Evolutionary conservation across 352 stramenopile species (phyloP), one percentile per base, ranked within the genome.

Genomic region (Phytophthora boehmeriae): DNA sequence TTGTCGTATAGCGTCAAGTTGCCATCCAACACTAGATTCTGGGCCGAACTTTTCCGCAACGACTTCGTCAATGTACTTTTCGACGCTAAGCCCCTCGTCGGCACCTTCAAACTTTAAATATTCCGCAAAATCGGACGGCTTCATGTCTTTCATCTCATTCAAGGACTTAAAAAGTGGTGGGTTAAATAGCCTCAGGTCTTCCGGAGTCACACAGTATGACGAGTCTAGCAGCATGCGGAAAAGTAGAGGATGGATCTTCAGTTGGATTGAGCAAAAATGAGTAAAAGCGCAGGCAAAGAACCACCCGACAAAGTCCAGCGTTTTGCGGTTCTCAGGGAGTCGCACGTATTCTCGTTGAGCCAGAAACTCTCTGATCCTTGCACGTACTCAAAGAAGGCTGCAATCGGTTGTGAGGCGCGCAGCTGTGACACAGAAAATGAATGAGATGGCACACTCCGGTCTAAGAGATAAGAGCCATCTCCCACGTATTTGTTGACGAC

Each of bases 301-400:
- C 81, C 81, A 91, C 14, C 81, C 84, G 6, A 80, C 45, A 36
- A 93, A 91, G 13, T 49, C 36, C 8, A 90, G 25, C 11, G 63
- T 30, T 0, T 75, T 66, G 1, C 48, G 76, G 17, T 67, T 89
- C 36, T 72, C 60, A 8, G 53, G 2, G 63, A 73, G 20, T 90
- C 67, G 2, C 1, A 17, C 11, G 66, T 71, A 22, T 77, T 66
- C 9, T 75, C 59, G 49, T 84, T 91, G n/a, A 91, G 65, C 73
- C 73, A 84, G 38, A 81, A 90, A 46, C 68, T 78, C 45, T 93
- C 81, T 0, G 75, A 86, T 8, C 66, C 76, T 68, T 85, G 63
- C 25, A 89, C 63, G 45, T 90, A 88, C 54, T 80, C 71, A 14
- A 92, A 70, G 25, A 77, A 63, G 5, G 80, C 52, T 20, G 39